These are phyloP conservation scores for Salix suchowensis DNA, from an alignment of 345 rosid species.

Conservation along the genomic window DNA sequence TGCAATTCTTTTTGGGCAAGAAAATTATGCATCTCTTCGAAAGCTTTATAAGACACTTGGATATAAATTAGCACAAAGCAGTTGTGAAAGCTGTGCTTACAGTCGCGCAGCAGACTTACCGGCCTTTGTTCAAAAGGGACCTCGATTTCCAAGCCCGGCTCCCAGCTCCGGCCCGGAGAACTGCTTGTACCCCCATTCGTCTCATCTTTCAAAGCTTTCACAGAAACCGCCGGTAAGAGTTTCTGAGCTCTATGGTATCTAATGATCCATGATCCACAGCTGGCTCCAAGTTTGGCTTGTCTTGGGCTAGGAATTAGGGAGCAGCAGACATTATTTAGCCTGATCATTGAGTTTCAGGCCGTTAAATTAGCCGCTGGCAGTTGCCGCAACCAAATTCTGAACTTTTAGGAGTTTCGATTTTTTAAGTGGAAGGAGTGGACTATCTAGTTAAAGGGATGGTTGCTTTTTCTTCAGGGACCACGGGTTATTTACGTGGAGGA, in stretches of 20 bases:
- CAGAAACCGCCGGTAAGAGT: slow-evolving; percentile 26
- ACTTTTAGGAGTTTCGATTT: background rate
- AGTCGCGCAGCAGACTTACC: slow-evolving; percentile 32
- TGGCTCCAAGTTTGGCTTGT: slow-evolving; percentile 41
- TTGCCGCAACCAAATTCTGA: background rate
- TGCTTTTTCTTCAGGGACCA: slow-evolving; percentile 13
- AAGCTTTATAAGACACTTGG: background rate
- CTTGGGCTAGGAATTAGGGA: slow-evolving; percentile 46
- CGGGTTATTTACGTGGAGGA: slow-evolving; percentile 24
- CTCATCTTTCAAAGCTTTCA: slow-evolving; percentile 66
- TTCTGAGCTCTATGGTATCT: slow-evolving; percentile 24
- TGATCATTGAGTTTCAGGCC: slow-evolving; percentile 45
- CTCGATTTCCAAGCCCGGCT: slow-evolving; percentile 73
- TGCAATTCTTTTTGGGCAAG: background rate
- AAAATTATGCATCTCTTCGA: background rate
- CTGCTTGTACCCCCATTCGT: slow-evolving; percentile 47
- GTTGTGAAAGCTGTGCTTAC: too few species aligned
- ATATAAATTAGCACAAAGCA: background rate
- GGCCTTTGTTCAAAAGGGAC: slow-evolving; percentile 95
- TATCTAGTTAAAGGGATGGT: background rate
- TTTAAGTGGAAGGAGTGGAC: slow-evolving; percentile 5
- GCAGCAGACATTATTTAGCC: slow-evolving; percentile 50
- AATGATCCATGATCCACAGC: slow-evolving; percentile 37
- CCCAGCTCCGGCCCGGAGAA: slow-evolving; percentile 70
- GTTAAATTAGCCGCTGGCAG: background rate